These are phyloP conservation scores for Botryotinia calthae DNA, from an alignment of 2,329 filamentous ascomycete genomes.

Conservation along the genomic window DNA sequence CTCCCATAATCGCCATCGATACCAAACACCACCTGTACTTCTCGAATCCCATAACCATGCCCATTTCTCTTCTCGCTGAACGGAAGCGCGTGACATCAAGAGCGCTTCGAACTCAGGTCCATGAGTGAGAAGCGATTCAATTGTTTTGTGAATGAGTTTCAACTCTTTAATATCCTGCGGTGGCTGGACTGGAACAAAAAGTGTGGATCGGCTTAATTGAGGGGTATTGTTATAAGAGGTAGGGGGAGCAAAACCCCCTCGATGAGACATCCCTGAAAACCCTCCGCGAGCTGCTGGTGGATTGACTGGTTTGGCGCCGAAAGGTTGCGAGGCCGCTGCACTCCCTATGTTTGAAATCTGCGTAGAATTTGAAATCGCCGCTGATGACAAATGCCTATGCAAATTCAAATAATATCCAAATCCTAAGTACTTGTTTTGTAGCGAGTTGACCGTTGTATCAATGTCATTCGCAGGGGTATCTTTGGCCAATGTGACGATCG, in stretches of 20 bases:
- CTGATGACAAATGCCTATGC: slow-evolving; percentile 79
- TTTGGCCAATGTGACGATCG: slow-evolving; percentile 76
- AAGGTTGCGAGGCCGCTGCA: slow-evolving; percentile 58
- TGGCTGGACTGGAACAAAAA: slow-evolving; percentile 69
- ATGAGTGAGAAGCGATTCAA: slow-evolving; percentile 75
- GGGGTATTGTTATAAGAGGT: slow-evolving; percentile 58
- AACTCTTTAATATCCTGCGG: slow-evolving; percentile 77
- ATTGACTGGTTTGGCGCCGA: slow-evolving; percentile 68
- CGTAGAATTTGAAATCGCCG: slow-evolving; percentile 53
- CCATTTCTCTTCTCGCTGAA: slow-evolving; percentile 86
- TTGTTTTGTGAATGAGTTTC: slow-evolving; percentile 80
- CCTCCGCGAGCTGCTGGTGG: slow-evolving; percentile 46
- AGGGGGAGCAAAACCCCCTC: slow-evolving; percentile 73
- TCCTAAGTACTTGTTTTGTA: slow-evolving; percentile 83
- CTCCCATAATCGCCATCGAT: slow-evolving; percentile 89
- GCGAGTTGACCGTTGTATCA: slow-evolving; percentile 70
- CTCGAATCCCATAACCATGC: slow-evolving; percentile 90
- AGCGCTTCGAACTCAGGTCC: slow-evolving; percentile 88
- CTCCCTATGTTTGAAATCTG: slow-evolving; percentile 44
- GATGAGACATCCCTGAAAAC: slow-evolving; percentile 45
- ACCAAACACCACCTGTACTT: slow-evolving; percentile 79
- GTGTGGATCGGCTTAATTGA: slow-evolving; percentile 45
- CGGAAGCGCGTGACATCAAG: slow-evolving; percentile 80
- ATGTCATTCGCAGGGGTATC: slow-evolving; percentile 83
- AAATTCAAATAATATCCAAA: slow-evolving; percentile 79